Evolutionary conservation across 2,329 filamentous ascomycete species (phyloP).

Genomic region (Venturia asperata): DNA sequence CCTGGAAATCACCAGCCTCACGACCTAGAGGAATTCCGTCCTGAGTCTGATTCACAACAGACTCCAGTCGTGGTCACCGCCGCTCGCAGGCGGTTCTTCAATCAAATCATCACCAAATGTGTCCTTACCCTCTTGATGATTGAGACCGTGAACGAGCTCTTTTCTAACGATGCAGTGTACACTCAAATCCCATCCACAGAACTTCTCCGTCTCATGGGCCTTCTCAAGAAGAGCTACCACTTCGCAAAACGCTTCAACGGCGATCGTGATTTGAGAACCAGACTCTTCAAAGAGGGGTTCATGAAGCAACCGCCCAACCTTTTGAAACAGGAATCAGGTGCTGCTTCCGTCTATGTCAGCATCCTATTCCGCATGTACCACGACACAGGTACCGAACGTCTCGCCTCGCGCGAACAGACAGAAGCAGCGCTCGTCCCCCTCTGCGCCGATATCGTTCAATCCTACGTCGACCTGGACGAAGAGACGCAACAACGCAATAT

Average conservation of each 20-base stretch:
- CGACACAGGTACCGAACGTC: constrained; percentile 75
- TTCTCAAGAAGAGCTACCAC: constrained; percentile 92
- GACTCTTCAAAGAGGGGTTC: constrained; percentile 94
- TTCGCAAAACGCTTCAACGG: constrained; percentile 98
- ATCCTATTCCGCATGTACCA: constrained; percentile 98
- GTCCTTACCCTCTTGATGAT: constrained; percentile 98
- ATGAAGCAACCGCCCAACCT: constrained; percentile 99
- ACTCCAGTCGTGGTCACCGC: constrained; percentile 89
- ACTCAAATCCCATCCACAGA: constrained; percentile 84
- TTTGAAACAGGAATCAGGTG: constrained; percentile 91
- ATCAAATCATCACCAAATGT: constrained; percentile 97
- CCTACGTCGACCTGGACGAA: constrained; percentile 81
- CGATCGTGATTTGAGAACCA: constrained; percentile 90
- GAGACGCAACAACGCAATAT: constrained; percentile 97
- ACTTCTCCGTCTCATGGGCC: constrained; percentile 82
- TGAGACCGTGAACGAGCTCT: constrained; percentile 96
- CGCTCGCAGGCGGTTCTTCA: constrained; percentile 90
- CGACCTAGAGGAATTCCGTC: constrained; percentile 69
- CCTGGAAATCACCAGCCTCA: constrained; percentile 27
- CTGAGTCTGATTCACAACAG: constrained; percentile 58
- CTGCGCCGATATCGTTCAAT: constrained; percentile 86
- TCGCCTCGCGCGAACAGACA: constrained; percentile 70
- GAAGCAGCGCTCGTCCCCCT: constrained; percentile 89
- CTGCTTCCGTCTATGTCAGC: constrained; percentile 87
- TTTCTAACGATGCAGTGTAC: constrained; percentile 95